These are phyloP conservation scores for Candolleomyces eurysporus DNA, from an alignment of 768 basidiomycete genomes.

Conservation along the genomic window DNA sequence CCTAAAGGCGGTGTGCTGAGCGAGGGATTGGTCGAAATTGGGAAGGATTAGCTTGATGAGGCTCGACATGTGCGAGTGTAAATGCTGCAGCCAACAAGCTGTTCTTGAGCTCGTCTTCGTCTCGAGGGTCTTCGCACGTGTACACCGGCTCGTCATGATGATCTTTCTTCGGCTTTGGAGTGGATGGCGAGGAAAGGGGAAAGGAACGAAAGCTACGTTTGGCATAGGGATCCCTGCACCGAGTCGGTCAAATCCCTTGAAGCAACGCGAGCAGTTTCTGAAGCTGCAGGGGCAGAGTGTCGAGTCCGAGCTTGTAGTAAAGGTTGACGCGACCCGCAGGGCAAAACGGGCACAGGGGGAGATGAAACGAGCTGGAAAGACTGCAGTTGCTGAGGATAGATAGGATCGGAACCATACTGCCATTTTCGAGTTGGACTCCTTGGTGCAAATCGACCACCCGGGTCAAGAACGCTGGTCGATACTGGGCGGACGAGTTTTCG, in stretches of 20 bases:
- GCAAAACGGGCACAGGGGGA: conserved; percentile 30
- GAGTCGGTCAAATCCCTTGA: conserved; percentile 41
- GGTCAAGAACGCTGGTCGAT: too few species aligned
- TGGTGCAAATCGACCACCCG: too few species aligned
- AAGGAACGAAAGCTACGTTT: conserved; percentile 38
- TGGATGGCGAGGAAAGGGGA: conserved; percentile 17
- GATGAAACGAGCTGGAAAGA: too few species aligned
- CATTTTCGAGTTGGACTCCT: too few species aligned
- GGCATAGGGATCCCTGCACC: conserved; percentile 38
- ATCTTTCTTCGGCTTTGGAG: too few species aligned
- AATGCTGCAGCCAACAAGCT: conserved; percentile 38
- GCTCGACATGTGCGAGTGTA: conserved; percentile 40
- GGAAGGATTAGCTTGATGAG: conserved; percentile 39
- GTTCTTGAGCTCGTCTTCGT: conserved; percentile 17
- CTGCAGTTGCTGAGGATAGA: too few species aligned
- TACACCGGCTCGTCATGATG: conserved; percentile 1
- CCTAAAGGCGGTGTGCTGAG: conserved; percentile 42
- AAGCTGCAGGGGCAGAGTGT: conserved; percentile 25
- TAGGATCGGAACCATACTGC: too few species aligned
- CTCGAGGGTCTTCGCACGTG: too few species aligned
- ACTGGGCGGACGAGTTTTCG: too few species aligned
- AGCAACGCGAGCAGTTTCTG: conserved; percentile 35
- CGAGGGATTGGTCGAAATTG: conserved; percentile 42
- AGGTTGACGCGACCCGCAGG: conserved; percentile 29
- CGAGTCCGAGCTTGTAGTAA: conserved; percentile 34